Base-by-base conservation (phyloP, 2,329 filamentous ascomycete genomes). In the Apiospora hydei region DNA sequence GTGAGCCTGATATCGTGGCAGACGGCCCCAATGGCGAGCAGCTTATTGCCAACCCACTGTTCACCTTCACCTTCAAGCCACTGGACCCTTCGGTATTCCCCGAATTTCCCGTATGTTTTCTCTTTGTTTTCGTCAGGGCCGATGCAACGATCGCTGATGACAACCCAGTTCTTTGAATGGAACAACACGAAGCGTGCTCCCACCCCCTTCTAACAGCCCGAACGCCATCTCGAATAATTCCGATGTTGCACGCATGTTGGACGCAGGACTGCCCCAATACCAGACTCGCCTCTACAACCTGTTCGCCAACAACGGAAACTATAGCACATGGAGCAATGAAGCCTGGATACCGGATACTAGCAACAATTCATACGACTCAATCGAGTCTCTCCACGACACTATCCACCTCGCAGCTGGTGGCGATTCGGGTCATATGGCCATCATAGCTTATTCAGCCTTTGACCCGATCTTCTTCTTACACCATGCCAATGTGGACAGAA, bases 391-490 rank as follows among this genome's bases (percentile, higher is more conserved):
- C 4, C 91, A 93, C 75, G 90, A 92, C 77, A 85, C 86, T 14
- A 85, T 93, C 51, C 91, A 93, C 75, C 87, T 87, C 44, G 84
- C 85, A 82, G 83, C 87, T 70, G 80, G 82, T 72, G 86, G 86
- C 47, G 92, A 92, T 1, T 80, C 76, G 73, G 80, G 80, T 2
- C 92, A 94, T 76, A 92, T 93, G 89, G 89, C 88, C 57, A 92
- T 89, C 80, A 89, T 91, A 44, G 89, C 90, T 24, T 92, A 92
- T 76, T 93, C 93, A 1, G 89, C 92, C 0, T 97, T 94, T 78
- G 94, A 97, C 78, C 94, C 94, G 0, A 83, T 94, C 16, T 95
- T 96, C 81, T 93, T 92, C 82, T 82, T 96, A 11, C 93, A 96
- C 77, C 94, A 96, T 77, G 84, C 86, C 74, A 95, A 93, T 81